Evolutionary conservation across 805 yeast species (phyloP).

Genomic region (Suhomyces sp.): DNA sequence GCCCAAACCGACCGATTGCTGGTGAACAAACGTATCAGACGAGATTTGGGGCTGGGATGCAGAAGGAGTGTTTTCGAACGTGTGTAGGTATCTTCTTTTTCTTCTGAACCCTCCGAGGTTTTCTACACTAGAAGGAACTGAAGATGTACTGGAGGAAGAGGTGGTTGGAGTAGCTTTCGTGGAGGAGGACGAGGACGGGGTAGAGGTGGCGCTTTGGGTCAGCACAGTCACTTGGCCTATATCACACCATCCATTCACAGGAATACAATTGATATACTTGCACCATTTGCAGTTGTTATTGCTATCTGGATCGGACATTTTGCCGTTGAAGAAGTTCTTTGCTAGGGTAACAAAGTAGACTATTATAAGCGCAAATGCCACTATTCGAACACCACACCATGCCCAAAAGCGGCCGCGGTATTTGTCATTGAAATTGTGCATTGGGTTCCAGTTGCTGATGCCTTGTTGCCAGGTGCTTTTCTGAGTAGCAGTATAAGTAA

Average conservation of each 20-base stretch:
- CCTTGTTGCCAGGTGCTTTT: conserved; percentile 29
- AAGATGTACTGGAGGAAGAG: conserved; percentile 8
- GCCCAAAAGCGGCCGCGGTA: conserved; percentile 37
- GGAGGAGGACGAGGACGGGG: not conserved
- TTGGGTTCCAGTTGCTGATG: conserved; percentile 39
- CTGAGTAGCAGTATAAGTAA: conserved; percentile 30
- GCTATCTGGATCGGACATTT: conserved; percentile 27
- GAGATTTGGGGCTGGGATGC: not conserved
- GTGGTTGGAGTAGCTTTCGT: conserved; percentile 8
- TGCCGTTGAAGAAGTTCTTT: conserved; percentile 42
- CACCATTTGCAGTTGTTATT: conserved; percentile 65
- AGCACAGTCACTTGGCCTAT: conserved; percentile 37
- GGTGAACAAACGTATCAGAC: not conserved
- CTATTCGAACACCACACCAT: conserved; percentile 53
- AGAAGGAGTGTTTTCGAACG: not conserved
- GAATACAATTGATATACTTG: conserved; percentile 66
- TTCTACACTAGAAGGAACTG: conserved; percentile 20
- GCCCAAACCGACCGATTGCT: conserved; percentile 18
- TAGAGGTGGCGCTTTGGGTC: conserved; percentile 6
- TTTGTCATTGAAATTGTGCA: conserved; percentile 32
- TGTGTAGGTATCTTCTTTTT: not conserved
- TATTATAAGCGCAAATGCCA: conserved; percentile 43
- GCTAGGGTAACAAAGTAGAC: conserved; percentile 50
- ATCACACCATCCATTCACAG: conserved; percentile 70
- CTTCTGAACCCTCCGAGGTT: conserved; percentile 8